phyloP scores from a whole-genome alignment of 306 rosid genomes.

The Leucaena leucocephala region DNA sequence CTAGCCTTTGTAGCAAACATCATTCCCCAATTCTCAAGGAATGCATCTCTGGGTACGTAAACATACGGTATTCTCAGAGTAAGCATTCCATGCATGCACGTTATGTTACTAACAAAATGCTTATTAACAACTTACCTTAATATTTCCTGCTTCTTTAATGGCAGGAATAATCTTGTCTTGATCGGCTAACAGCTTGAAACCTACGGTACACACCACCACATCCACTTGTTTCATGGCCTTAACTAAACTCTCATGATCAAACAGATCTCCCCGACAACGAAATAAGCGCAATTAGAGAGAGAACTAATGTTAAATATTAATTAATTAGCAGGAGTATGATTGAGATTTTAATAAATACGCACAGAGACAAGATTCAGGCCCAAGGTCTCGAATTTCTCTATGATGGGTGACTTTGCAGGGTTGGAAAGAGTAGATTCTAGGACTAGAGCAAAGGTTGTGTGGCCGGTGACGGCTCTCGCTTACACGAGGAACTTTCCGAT shows the following conservation, averaged over 20 bases:
- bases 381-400: not conserved
- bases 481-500: conserved; percentile 1
- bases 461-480: not conserved
- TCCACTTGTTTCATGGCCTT: conserved; percentile 71
- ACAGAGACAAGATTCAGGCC: not conserved
- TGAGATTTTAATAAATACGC: not conserved
- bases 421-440: not conserved
- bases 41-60: conserved; percentile 41
- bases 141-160: conserved; percentile 73
- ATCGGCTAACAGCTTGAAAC: conserved; percentile 46
- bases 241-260: conserved; percentile 67
- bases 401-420: not conserved
- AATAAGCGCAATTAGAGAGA: not conserved
- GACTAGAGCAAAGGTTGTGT: not conserved
- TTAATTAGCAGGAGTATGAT: not conserved
- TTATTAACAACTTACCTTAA: conserved; percentile 33
- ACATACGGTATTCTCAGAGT: not conserved
- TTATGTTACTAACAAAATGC: too few relatives aligned
- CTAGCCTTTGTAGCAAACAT: conserved; percentile 34
- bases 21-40: conserved; percentile 51
- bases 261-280: conserved; percentile 61
- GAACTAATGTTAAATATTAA: not conserved
- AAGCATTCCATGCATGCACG: not conserved
- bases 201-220: conserved; percentile 67
- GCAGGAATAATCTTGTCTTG: conserved; percentile 72